Evolutionary conservation across 208 protist genomes (phyloP), one percentile per base, ranked within the genome.

Genomic region (Trypanosoma caninum): DNA sequence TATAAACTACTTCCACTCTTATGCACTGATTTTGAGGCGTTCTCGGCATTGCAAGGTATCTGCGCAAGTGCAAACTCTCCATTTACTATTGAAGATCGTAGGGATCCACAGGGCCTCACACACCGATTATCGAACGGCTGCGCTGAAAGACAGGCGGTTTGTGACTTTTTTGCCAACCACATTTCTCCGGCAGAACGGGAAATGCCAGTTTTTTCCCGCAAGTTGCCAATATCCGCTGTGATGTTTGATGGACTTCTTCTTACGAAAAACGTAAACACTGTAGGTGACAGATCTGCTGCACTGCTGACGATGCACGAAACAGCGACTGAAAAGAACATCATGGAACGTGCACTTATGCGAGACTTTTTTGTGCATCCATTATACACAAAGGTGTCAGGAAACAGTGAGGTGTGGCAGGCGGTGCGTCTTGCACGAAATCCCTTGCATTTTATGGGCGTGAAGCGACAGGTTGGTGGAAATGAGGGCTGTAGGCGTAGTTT

Each of bases 1-100:
- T 94, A 94, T 69, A 73, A 83, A 45, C 78, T 94, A 1, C 59
- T 94, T 55, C 87, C 87, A 23, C 67, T 94, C n/a, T 54, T 89
- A 30, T 84, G 79, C 61, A 60, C 72, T 5, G 69, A 84, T 35
- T 59, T 76, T 38, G 84, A 89, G 48, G 58, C 84, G 3, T 91
- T 94, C 59, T 65, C 72, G 2, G 81, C 72, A n/a, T 44, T 91
- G 71, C 87, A 88, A 59, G 69, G 65, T 6, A 65, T 91, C 16
- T 91, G 83, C 68, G 70, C 76, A 22, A 72, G 58, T 22, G 55
- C 50, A 3, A 76, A 82, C 33, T 84, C 72, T 0, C 80, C 80
- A 2, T 94, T 94, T 44, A 55, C 51, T 9, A 72, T 94, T 18
- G 65, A 75, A n/a, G 75, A 91, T 52, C 65, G 89, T 16, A 53